Conservation (phyloP, 2,329 filamentous ascomycete species). For the Phyllosticta citribraziliensis region DNA sequence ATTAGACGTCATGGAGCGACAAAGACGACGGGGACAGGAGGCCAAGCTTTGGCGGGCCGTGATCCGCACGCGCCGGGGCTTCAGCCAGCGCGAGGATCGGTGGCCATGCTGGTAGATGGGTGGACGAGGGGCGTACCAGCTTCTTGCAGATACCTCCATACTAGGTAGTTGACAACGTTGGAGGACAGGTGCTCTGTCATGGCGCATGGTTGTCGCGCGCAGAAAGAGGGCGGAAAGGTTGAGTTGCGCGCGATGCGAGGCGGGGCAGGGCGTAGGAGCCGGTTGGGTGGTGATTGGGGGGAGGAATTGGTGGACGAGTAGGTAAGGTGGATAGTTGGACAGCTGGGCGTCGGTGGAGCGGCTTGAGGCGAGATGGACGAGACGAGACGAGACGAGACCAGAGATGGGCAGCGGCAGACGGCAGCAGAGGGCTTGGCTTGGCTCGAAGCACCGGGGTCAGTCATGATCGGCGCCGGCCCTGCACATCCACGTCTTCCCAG, state of each 20-base stretch:
- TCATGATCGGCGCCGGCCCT: conserved; percentile 5
- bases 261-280: background rate
- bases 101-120: background rate
- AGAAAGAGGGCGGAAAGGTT: background rate
- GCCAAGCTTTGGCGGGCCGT: background rate
- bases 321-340: conserved; percentile 8
- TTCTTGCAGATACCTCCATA: conserved; percentile 49
- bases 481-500: background rate
- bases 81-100: background rate
- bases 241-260: background rate
- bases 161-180: conserved; percentile 59
- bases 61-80: background rate
- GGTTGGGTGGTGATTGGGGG: conserved; percentile 6
- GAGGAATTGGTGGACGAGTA: conserved; percentile 4
- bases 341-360: background rate
- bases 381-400: background rate
- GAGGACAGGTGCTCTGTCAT: conserved; percentile 40
- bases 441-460: background rate
- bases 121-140: conserved; percentile 19
- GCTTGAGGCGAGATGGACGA: background rate
- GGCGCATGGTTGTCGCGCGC: conserved; percentile 25
- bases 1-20: background rate
- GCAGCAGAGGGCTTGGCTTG: conserved; percentile 2
- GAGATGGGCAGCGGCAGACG: background rate
- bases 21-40: background rate